Evolutionary conservation across 805 yeast genomes (phyloP), one percentile per base, ranked within the genome.

Genomic region (Wickerhamomyces hampshirensis): DNA sequence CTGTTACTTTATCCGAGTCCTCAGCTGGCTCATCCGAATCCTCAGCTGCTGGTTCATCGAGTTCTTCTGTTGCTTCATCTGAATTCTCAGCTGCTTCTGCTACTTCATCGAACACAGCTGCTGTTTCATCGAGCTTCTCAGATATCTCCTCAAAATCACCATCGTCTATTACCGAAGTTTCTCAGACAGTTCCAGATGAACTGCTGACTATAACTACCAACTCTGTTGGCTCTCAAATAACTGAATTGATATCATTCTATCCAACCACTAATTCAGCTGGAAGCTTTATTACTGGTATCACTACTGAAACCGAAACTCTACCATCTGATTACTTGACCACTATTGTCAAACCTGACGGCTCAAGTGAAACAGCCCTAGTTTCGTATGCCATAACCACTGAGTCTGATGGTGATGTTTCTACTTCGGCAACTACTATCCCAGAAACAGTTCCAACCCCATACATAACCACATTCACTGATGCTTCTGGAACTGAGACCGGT

Each of bases 381-480:
- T 16, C n/a, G n/a, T n/a, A 19, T 26, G 8, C 12, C 33, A 5
- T 21, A 12, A 21, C 24, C 9, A 21, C 26, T 12, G 33, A 30
- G 12, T 10, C 33, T 13, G 33, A 30, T 30, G 33, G 33, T 12
- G 17, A 21, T 18, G 5, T 24, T 7, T 5, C 21, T 21, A 24
- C 19, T n/a, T 18, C 18, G n/a, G 14, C 33, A 17, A 30, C 33
- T n/a, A 30, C 33, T 6, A 14, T 11, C 7, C 8, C 26, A 10
- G 26, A 21, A 5, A 6, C 26, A 19, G 27, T 37, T 31, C 44
- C 44, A 37, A 7, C 31, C 21, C 29, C 38, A n/a, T 37, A 40
- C 38, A 31, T 36, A 16, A 40, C 44, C 15, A 40, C 44, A 13
- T 37, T 13, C 38, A 34, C 40, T 9, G 35, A 36, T 14, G 17